Base-by-base conservation (phyloP, 2,329 filamentous ascomycete species). In the Neofusicoccum kwambonambiense region DNA sequence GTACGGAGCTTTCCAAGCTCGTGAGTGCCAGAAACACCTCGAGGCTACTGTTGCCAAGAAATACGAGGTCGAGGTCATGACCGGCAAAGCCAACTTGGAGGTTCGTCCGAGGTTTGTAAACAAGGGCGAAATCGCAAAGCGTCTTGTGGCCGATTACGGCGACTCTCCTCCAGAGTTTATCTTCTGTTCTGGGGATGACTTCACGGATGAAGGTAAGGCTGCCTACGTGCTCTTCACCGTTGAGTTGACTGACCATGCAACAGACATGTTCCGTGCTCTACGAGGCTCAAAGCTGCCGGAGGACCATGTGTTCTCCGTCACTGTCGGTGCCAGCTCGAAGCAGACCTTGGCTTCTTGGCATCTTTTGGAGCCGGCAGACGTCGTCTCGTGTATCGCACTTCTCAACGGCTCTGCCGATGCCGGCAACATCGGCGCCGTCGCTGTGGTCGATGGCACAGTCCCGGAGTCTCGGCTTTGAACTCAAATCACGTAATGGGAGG, bases 31-130 rank as follows among this genome's bases (percentile, higher is more conserved):
- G 69, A 90, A 90, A 75, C 87, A 93, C 69, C 86, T 99, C 15
- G 90, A 96, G 75, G 81, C 84, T 4, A 91, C 88, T 0, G 90
- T 97, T 0, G 88, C 82, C 60, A 90, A 88, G 74, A 87, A 87
- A 68, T 97, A 90, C 86, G 93, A 97, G 54, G 91, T 98, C 3
- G 94, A 98, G 72, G 93, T 99, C 66, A 98, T 98, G 93, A 87
- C 89, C 0, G 95, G 95, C 71, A 99, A 98, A 81, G 94, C 94
- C 67, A 98, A 98, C 75, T 84, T 99, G 31, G 95, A 99, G 78
- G 94, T 98, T 37, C 89, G 95, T n/a, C 94, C 94, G 34, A 93
- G 89, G 0, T 97, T 96, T 73, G 93, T 99, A 80, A 98, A 98
- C 84, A 99, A 99, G 82, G 95, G 95, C 35, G 93, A 96, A 78